Evolutionary conservation across 495 filamentous ascomycete species (phyloP), one percentile per base, ranked within the genome.

Genomic region (Polyplosphaeria fusca): DNA sequence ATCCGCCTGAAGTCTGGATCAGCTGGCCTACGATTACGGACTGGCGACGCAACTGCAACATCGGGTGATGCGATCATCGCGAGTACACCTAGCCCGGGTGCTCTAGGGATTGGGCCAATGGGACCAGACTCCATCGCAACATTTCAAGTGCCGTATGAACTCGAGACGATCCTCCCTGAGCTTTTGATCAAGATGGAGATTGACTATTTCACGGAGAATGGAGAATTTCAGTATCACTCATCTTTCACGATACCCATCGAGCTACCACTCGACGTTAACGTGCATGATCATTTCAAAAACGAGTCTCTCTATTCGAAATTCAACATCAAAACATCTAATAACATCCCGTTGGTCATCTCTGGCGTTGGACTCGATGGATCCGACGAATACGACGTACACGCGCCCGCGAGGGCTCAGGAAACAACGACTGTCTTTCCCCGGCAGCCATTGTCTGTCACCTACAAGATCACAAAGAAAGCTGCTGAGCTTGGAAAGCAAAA

Each of bases 231-330:
- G 47, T 95, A 86, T 65, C 79, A 82, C 2, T 77, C 79, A 43
- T 82, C 79, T 20, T 77, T 76, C 11, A 77, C 79, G n/a, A 74
- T 89, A 22, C 79, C 83, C 1, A 85, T 88, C 5, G 73, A 81
- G 16, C 74, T 97, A 11, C 88, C 89, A 0, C 79, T 99, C 35
- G 90, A 90, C 16, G 92, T 99, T 56, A 96, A 97, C 60, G 92
- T 99, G 35, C 90, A 96, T 63, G 94, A 99, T 61, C 82, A 89
- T 32, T 99, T 99, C 77, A 94, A 94, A 68, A 79, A 87, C 47
- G 72, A 83, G 25, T 75, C 83, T 1, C 78, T 97, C 0, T 93
- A 92, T 63, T 96, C 92, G 0, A 83, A 84, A 45, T 97, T 98
- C 67, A 93, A 86, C 14, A 82, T 98, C 37, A 87, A 86, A 25